phyloP scores from a whole-genome alignment of 306 rosid species.

The Dryas alaskensis region DNA sequence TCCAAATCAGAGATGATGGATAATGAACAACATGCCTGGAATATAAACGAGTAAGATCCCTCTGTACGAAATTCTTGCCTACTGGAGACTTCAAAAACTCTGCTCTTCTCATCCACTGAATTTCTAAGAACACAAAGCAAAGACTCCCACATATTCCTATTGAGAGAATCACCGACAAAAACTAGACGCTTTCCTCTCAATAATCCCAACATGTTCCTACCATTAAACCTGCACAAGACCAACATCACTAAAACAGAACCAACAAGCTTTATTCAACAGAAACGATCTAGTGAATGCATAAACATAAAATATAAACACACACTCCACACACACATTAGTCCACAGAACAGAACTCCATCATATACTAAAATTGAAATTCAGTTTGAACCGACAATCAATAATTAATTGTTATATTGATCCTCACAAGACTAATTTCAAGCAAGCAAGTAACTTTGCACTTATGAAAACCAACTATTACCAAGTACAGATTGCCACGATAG shows the following conservation, averaged over 20 bases:
- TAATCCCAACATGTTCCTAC: slow-evolving; percentile 19
- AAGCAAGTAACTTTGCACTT: neutral
- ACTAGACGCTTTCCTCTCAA: slow-evolving; percentile 27
- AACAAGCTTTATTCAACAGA: neutral
- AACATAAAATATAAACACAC: neutral
- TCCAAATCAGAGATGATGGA: slow-evolving; percentile 7
- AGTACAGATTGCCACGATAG: neutral
- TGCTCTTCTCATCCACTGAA: slow-evolving; percentile 20
- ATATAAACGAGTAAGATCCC: slow-evolving; percentile 12
- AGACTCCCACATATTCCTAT: slow-evolving; percentile 34
- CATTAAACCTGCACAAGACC: slow-evolving; percentile 24
- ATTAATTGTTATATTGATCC: neutral
- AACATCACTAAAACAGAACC: slow-evolving; percentile 4
- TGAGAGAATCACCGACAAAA: slow-evolving; percentile 32
- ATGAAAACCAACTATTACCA: neutral
- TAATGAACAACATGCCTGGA: slow-evolving; percentile 19
- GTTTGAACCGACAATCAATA: neutral
- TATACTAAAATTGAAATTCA: neutral
- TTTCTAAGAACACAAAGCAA: slow-evolving; percentile 23
- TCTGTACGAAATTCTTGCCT: slow-evolving; percentile 15
- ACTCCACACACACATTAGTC: neutral
- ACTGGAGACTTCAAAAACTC: slow-evolving; percentile 24
- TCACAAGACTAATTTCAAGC: slow-evolving; percentile 1
- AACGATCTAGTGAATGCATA: neutral
- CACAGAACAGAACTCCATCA: neutral